A percentile compares a stretch with the other conserved stretches of the same genome.
These are phyloP conservation scores for Pyrus pyrifolia DNA, from an alignment of 306 rosid genomes.

Conservation along the genomic window DNA sequence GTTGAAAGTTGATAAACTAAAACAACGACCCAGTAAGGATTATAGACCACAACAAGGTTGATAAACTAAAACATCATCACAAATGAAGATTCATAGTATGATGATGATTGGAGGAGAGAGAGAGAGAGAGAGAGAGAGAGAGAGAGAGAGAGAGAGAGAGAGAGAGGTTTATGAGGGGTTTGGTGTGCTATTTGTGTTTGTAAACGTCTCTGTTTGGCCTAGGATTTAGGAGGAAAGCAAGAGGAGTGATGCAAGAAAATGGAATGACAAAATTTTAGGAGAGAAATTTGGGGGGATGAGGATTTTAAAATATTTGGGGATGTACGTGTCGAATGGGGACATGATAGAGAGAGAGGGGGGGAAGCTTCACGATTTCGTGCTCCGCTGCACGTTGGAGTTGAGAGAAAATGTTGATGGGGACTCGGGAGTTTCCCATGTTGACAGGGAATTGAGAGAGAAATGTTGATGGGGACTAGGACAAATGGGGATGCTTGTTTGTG, in stretches of 20 bases:
- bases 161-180: neutral
- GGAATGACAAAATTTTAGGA: neutral
- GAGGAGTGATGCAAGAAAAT: neutral
- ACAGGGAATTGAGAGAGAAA: no score
- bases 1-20: slow-evolving; percentile 10
- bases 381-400: neutral
- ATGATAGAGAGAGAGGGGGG: neutral
- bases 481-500: neutral
- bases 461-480: neutral
- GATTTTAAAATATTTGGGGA: neutral
- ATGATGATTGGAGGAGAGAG: neutral
- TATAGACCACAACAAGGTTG: slow-evolving; percentile 1
- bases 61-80: neutral
- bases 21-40: neutral
- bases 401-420: neutral
- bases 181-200: neutral
- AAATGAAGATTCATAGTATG: neutral
- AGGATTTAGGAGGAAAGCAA: neutral
- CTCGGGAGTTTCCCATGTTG: neutral
- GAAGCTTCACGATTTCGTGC: slow-evolving; percentile 17
- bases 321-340: neutral
- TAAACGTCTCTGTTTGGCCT: neutral
- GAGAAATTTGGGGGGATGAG: neutral
- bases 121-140: neutral
- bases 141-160: neutral